Percentiles rank a stretch among this genome's conserved stretches.
These are phyloP conservation scores for Sclerotinia subarctica DNA, from an alignment of 2,329 filamentous ascomycete genomes.

Conservation along the genomic window DNA sequence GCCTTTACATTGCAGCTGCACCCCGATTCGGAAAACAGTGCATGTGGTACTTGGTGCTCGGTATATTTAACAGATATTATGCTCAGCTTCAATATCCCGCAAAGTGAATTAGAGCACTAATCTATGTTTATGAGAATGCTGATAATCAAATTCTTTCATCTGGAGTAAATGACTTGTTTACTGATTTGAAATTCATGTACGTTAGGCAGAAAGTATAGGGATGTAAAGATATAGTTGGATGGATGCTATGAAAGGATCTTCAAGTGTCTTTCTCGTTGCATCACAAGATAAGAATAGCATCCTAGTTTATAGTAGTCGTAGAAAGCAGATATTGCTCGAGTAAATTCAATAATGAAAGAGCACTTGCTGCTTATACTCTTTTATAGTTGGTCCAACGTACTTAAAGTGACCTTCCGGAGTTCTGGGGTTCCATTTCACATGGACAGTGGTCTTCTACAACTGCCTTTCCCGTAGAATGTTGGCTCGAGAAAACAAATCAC, in stretches of 20 bases:
- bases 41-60: no score
- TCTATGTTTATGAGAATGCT: not conserved
- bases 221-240: no score
- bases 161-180: no score
- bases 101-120: not conserved
- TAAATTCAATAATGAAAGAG: not conserved
- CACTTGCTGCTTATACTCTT: not conserved
- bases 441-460: not conserved
- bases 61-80: no score
- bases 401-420: not conserved
- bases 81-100: no score
- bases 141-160: no score
- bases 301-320: no score
- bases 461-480: not conserved
- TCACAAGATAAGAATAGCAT: not conserved
- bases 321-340: not conserved
- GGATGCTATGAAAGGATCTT: not conserved
- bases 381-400: no score
- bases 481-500: not conserved
- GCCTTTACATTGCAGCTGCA: no score
- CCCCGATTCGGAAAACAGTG: no score
- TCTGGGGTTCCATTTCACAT: not conserved
- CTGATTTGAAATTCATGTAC: not conserved
- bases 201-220: no score
- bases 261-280: not conserved